These are phyloP conservation scores for Albifimbria verrucaria DNA, from an alignment of 2,329 filamentous ascomycete species.

Conservation along the genomic window DNA sequence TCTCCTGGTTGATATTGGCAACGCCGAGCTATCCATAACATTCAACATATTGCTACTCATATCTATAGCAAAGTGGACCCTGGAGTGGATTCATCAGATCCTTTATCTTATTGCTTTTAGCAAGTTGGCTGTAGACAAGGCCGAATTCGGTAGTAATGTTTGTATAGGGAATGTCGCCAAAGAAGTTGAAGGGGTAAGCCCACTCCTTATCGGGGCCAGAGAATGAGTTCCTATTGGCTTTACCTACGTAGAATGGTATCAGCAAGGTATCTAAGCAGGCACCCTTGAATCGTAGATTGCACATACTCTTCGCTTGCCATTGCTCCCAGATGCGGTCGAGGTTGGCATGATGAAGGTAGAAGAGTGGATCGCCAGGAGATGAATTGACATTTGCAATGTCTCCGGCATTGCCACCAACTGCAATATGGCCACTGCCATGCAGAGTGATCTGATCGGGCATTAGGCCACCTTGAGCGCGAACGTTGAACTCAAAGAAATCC, in stretches of 20 bases:
- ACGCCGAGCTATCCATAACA: too few relatives aligned
- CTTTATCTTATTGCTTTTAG: not conserved
- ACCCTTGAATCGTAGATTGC: too few relatives aligned
- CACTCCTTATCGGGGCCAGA: slow-evolving; percentile 24
- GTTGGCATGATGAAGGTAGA: slow-evolving; percentile 25
- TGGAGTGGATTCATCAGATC: slow-evolving; percentile 4
- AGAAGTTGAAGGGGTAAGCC: slow-evolving; percentile 28
- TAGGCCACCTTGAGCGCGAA: slow-evolving; percentile 19
- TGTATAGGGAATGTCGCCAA: slow-evolving; percentile 24
- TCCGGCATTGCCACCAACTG: slow-evolving; percentile 26
- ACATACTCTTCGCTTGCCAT: slow-evolving; percentile 7
- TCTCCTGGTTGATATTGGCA: too few relatives aligned
- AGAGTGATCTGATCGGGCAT: slow-evolving; percentile 15
- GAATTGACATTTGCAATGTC: slow-evolving; percentile 12
- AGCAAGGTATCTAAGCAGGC: too few relatives aligned
- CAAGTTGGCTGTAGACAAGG: slow-evolving; percentile 4
- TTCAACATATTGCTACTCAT: too few relatives aligned
- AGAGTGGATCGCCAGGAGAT: slow-evolving; percentile 22
- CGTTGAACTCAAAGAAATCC: slow-evolving; percentile 23
- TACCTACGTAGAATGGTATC: not conserved
- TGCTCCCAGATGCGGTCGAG: slow-evolving; percentile 23
- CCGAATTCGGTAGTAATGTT: slow-evolving; percentile 25
- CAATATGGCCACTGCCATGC: slow-evolving; percentile 22
- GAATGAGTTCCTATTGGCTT: slow-evolving; percentile 2
- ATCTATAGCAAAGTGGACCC: slow-evolving; percentile 5